Evolutionary conservation across 2,329 filamentous ascomycete genomes (phyloP).

Genomic region (Graphilbum ipis-grandicollis): DNA sequence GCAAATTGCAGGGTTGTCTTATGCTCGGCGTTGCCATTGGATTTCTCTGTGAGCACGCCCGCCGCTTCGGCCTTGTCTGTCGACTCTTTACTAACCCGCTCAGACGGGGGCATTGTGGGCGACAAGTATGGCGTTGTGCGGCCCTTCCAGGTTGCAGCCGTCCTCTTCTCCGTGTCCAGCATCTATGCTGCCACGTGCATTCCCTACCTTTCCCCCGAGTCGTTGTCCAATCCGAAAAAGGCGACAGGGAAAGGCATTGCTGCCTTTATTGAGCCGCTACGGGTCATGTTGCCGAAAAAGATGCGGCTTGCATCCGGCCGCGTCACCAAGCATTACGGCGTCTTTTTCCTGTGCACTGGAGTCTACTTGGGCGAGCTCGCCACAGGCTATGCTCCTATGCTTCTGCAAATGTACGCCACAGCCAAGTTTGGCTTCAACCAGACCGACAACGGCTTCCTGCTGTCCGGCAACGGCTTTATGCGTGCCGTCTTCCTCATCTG

Average conservation of each 20-base stretch:
- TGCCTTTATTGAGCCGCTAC: conserved; percentile 45
- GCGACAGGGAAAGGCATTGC: conserved; percentile 19
- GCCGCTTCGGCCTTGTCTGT: no score
- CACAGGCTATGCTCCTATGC: conserved; percentile 46
- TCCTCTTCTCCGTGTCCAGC: conserved; percentile 31
- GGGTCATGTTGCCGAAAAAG: conserved; percentile 40
- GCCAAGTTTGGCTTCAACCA: conserved; percentile 36
- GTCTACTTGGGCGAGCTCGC: conserved; percentile 51
- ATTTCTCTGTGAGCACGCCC: background rate
- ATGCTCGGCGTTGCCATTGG: conserved; percentile 51
- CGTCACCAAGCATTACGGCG: conserved; percentile 37
- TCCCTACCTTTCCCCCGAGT: conserved; percentile 31
- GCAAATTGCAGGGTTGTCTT: conserved; percentile 45
- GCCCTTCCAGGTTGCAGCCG: conserved; percentile 47
- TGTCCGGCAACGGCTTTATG: conserved; percentile 37
- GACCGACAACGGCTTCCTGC: conserved; percentile 37
- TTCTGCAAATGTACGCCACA: conserved; percentile 43
- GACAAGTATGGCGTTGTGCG: conserved; percentile 44
- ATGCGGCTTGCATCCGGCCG: conserved; percentile 32
- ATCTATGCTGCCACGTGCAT: conserved; percentile 23
- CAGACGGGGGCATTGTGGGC: conserved; percentile 45
- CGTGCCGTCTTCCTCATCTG: conserved; percentile 36
- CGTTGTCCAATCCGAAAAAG: conserved; percentile 17
- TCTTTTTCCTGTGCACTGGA: conserved; percentile 45
- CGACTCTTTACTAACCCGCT: background rate